Base-by-base conservation (phyloP, 2,329 filamentous ascomycete genomes). In the Akanthomyces muscarius region DNA sequence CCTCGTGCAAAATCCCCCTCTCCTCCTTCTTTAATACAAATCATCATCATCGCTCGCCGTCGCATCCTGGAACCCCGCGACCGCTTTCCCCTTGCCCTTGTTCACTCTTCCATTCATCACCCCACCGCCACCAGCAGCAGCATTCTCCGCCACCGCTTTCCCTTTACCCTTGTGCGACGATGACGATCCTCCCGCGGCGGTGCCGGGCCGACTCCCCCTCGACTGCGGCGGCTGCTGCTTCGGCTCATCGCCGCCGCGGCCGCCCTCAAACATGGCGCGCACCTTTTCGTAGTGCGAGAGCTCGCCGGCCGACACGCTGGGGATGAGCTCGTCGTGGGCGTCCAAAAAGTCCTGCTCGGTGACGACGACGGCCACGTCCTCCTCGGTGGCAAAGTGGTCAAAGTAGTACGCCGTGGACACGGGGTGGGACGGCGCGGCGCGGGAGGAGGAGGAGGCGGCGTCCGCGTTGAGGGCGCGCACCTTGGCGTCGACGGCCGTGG, bases 331-430 rank as follows among this genome's bases (percentile, higher is more conserved):
- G 50, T 80, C 80, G 70, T 94, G 87, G 0, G 95, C 95, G 30
- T 85, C 85, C 25, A 89, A 73, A 72, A 99, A 99, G 75, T 99
- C 95, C 55, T 89, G 84, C 74, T 97, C 94, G 1, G 86, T 90
- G 33, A 99, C 95, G 77, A 91, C 87, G 67, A 99, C 94, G 30
- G 89, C 85, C 1, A 94, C 86, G 71, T 99, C 95, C 53, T 91
- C 89, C 13, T 88, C 83, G 0, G 86, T 91, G 16, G 94, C 92
- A 68, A 91, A 82, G 76, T 98, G 94, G 72, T 99, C 95, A 73
- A 99, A 99, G 78, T 93, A 99, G 76, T 95, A 93, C 0, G 93
- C 94, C 1, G 94, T 96, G 1, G 90, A 90, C 66, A 97, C 84
- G 5, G 83, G 79, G 50, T 81, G 77, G 54, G 59, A 71, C 64